Base-by-base conservation (phyloP, 352 stramenopile genomes). In the Globisporangium parvum region DNA sequence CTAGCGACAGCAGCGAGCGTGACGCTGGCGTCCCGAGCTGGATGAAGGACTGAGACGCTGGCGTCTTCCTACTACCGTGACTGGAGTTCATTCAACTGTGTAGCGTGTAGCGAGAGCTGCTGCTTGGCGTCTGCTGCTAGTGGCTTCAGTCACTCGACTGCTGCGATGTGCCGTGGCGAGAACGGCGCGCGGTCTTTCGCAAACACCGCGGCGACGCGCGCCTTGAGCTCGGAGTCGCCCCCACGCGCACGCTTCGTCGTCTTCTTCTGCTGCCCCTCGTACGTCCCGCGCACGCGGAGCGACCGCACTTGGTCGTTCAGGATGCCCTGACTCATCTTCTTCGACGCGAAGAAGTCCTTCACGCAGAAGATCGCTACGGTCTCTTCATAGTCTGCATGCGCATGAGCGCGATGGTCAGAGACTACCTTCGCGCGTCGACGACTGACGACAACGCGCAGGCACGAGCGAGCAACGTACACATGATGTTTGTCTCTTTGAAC, bases 301-400 rank as follows among this genome's bases (percentile, higher is more conserved):
- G 73, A 69, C 11, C 82, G 78, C 37, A 69, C 77, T 59, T 92
- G 79, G 61, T 92, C 79, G 47, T 92, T 92, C 50, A 92, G 55
- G 35, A 90, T 69, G 42, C 74, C 62, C 51, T 90, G 82, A 33
- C 77, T 87, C 47, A 92, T 58, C 50, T 86, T 84, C 51, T 85
- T 88, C 47, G 69, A 73, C 44, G 73, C 59, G 55, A 89, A 90
- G 45, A 90, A 90, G 60, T 92, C 82, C 11, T 62, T 55, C 41
- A 85, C 62, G 51, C 79, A 89, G 54, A 92, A 92, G 39, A 92
- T 67, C 41, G 77, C 85, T 37, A 92, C 79, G 0, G 82, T 92
- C 60, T 92, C 82, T 20, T 74, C 73, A 40, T 90, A 90, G 53
- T 90, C 82, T 92, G 33, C 47, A 40, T 20, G 20, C 8, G 35